Percentiles rank a stretch among this genome's conserved stretches.
Conservation (phyloP, 73 alveolate species). For the Tetrahymena borealis region DNA sequence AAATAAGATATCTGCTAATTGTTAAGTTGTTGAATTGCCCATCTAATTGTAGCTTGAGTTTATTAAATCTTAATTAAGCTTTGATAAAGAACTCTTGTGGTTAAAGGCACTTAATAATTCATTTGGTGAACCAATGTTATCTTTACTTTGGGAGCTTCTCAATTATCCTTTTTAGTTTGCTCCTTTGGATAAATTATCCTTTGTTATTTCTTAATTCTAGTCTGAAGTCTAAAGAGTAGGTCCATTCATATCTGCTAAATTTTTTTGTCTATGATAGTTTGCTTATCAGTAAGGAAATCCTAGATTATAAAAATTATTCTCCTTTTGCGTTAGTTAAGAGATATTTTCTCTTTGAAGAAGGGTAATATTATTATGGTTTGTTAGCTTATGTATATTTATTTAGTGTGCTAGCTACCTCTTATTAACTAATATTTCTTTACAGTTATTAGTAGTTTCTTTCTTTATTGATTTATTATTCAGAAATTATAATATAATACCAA, state of each 20-base stretch:
- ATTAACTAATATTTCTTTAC: neutral
- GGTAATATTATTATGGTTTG: neutral
- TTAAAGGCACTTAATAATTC: neutral
- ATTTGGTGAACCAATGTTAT: neutral
- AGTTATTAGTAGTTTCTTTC: neutral
- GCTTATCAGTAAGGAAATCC: too few relatives aligned
- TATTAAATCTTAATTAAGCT: neutral
- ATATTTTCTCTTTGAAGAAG: neutral
- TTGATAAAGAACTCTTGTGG: neutral
- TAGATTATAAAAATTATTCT: too few relatives aligned
- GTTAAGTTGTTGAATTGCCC: neutral
- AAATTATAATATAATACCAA: neutral
- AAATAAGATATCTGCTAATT: neutral
- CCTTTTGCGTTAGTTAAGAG: neutral
- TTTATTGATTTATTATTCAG: neutral
- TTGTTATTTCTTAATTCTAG: neutral
- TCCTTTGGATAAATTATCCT: neutral
- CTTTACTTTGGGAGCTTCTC: neutral
- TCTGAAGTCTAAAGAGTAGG: neutral
- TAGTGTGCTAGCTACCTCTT: neutral
- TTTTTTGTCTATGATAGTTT: too few relatives aligned
- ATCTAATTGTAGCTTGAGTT: neutral
- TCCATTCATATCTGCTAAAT: neutral
- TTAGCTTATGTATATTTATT: neutral
- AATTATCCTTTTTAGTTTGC: neutral